Percentiles rank a stretch among this genome's conserved stretches.
phyloP scores from a whole-genome alignment of 1,284 basidiomycete species.

The Irpex sp. region DNA sequence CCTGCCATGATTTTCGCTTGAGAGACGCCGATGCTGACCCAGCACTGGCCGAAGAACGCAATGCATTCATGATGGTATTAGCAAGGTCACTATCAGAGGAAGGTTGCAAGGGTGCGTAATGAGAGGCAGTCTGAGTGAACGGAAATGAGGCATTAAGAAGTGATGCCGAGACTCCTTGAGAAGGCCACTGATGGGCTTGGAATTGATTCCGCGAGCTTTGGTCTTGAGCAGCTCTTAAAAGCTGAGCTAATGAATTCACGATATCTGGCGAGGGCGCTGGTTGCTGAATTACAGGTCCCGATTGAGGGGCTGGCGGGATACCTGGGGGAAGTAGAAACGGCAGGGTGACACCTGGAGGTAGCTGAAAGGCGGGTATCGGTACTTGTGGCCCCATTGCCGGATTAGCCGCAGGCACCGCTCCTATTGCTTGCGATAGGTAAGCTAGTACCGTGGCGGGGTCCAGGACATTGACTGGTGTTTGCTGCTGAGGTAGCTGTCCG shows the following conservation, averaged over 20 bases:
- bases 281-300: background rate
- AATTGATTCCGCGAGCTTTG: background rate
- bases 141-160: background rate
- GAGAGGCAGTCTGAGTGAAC: background rate
- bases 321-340: background rate
- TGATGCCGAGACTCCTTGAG: background rate
- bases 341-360: background rate
- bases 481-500: background rate
- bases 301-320: background rate
- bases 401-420: background rate
- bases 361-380: background rate
- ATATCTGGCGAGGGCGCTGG: background rate
- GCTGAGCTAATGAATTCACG: background rate
- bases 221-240: background rate
- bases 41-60: background rate
- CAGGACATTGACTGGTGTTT: background rate
- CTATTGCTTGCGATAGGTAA: background rate
- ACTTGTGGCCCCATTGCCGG: background rate
- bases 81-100: background rate
- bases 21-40: background rate
- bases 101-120: background rate
- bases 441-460: background rate
- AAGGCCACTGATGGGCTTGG: background rate
- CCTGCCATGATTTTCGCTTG: background rate
- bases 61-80: background rate